A percentile compares a stretch with the other conserved stretches of the same genome.
Evolutionary conservation across 2,329 filamentous ascomycete species (phyloP).

Genomic region (Aspergillus thermomutatus): DNA sequence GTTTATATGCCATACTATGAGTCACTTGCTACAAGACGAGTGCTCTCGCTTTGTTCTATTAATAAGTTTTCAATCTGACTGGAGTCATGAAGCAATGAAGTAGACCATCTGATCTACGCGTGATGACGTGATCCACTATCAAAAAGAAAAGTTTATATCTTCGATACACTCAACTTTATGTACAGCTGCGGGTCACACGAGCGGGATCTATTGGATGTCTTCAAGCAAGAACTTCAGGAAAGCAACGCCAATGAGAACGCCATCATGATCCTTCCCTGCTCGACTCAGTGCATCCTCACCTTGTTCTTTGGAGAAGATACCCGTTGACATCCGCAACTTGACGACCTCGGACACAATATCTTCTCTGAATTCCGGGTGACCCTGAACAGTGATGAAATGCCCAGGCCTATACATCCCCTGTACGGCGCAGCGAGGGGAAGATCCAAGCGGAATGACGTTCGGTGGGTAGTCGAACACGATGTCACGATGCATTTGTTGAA

Average conservation of each 20-base stretch:
- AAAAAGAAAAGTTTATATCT: neutral
- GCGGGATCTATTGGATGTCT: slow-evolving; percentile 9
- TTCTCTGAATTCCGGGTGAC: slow-evolving; percentile 77
- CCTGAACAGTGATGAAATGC: slow-evolving; percentile 72
- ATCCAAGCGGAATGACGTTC: slow-evolving; percentile 61
- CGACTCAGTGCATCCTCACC: slow-evolving; percentile 67
- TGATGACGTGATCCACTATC: too few species aligned
- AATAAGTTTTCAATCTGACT: too few species aligned
- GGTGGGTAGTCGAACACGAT: slow-evolving; percentile 63
- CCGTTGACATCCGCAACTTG: slow-evolving; percentile 59
- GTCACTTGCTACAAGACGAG: too few species aligned
- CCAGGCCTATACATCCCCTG: slow-evolving; percentile 73
- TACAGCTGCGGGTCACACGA: neutral
- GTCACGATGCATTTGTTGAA: slow-evolving; percentile 87
- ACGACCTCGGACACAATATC: slow-evolving; percentile 70
- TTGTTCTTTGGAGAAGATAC: slow-evolving; percentile 67
- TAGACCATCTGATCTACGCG: neutral
- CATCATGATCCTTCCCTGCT: slow-evolving; percentile 69
- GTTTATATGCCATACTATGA: too few species aligned
- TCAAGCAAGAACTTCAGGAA: slow-evolving; percentile 76
- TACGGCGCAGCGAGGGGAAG: slow-evolving; percentile 65
- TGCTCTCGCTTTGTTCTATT: too few species aligned
- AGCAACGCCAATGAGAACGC: slow-evolving; percentile 67
- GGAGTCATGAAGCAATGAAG: neutral
- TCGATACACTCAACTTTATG: neutral